These are phyloP conservation scores for Trichosporon coremiiforme DNA, from an alignment of 1,284 basidiomycete genomes.

Conservation along the genomic window DNA sequence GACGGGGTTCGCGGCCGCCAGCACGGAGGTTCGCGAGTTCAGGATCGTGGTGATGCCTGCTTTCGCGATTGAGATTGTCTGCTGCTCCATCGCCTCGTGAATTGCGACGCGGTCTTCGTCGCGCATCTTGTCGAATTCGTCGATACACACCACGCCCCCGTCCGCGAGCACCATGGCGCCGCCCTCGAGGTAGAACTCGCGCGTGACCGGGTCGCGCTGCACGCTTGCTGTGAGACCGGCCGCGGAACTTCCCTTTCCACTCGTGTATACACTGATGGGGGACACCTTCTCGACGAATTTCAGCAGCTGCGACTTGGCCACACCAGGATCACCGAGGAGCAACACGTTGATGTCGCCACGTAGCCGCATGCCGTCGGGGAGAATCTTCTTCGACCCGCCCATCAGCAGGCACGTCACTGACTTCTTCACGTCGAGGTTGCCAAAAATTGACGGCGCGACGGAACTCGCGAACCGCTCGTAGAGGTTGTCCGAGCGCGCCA, in stretches of 20 bases:
- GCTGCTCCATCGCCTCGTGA: conserved; percentile 99
- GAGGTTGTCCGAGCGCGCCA: conserved; percentile 84
- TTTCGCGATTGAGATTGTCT: conserved; percentile 99
- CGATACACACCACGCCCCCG: conserved; percentile 97
- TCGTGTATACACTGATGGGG: conserved; percentile 96
- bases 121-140: conserved; percentile 99
- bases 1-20: conserved; percentile 98
- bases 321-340: conserved; percentile 94
- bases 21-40: conserved; percentile 92
- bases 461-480: conserved; percentile 93
- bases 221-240: conserved; percentile 98
- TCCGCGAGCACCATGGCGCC: conserved; percentile 99
- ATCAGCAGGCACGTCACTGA: conserved; percentile 92
- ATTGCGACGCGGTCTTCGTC: conserved; percentile 99
- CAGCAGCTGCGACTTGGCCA: conserved; percentile 93
- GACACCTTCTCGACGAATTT: conserved; percentile 99
- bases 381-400: conserved; percentile 96
- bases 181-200: conserved; percentile 98
- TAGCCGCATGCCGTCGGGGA: conserved; percentile 96
- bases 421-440: conserved; percentile 97
- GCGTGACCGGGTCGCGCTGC: conserved; percentile 89
- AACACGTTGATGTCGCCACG: conserved; percentile 98
- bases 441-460: conserved; percentile 96
- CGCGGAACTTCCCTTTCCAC: conserved; percentile 95
- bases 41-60: conserved; percentile 98